Base-by-base conservation (phyloP, 108 stramenopile genomes). In the Fistulifera solaris region DNA sequence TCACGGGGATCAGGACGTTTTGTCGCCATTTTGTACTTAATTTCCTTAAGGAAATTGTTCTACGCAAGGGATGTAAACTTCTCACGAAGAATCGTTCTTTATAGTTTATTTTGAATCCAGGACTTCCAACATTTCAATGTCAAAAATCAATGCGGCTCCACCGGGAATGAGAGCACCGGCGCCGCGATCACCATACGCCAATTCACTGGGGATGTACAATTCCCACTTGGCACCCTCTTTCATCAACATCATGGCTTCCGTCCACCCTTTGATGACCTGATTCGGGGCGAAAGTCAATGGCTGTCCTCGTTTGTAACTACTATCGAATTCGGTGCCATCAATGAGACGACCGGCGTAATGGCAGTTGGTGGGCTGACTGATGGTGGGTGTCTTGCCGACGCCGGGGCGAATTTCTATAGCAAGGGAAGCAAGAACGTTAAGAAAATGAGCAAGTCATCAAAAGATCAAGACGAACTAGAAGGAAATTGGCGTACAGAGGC, bases 141-240 rank as follows among this genome's bases (percentile, higher is more conserved):
- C 87, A 63, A 97, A 97, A n/a, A 94, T 67, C 15, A 97, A 73
- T 7, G 86, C 86, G 0, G 85, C 72, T 46, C 85, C 86, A 27
- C 82, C 81, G 0, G 85, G 84, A 61, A 95, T 95, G 27, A 52
- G 47, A 22, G 59, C 75, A 50, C 70, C 71, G 39, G 76, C 81
- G 26, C 90, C 96, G 27, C 87, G 66, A 46, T 86, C 91, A 14
- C 94, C 94, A 50, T 96, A 99, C 2, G 46, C 97, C 21, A 96
- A 57, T 60, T 93, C 93, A 27, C 78, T 62, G 39, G 93, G 94
- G 54, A 98, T 94, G 75, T 87, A 91, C 17, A 98, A 75, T 53
- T 95, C 93, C 96, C 96, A 98, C 71, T 89, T 91, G 61, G 76
- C 94, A 24, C 96, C 96, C 77, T 98, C 94, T 55, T 76, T 80